A percentile compares a stretch with the other conserved stretches of the same genome.
phyloP scores from a whole-genome alignment of 352 stramenopile genomes.

The Globisporangium nagaii region DNA sequence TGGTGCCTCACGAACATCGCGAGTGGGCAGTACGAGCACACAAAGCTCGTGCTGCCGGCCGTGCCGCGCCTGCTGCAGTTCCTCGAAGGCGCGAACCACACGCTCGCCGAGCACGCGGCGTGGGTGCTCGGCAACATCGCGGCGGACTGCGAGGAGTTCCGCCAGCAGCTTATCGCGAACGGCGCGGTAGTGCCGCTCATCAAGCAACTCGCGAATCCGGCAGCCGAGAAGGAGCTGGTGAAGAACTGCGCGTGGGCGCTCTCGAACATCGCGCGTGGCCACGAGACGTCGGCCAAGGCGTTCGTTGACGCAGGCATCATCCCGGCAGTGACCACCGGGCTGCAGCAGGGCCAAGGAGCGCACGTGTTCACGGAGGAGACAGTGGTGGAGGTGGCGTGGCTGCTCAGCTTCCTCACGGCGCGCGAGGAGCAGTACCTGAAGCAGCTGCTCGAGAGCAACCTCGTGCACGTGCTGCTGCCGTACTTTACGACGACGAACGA shows the following conservation, averaged over 20 bases:
- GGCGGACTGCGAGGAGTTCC: conserved; percentile 79
- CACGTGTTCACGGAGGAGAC: conserved; percentile 40
- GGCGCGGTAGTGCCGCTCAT: conserved; percentile 48
- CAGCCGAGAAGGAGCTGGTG: conserved; percentile 26
- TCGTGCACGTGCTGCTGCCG: conserved; percentile 50
- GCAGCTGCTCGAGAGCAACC: conserved; percentile 50
- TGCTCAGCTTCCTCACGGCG: conserved; percentile 84
- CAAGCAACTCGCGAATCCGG: conserved; percentile 28
- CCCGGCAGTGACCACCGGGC: conserved; percentile 31
- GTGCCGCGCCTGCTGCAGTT: conserved; percentile 72
- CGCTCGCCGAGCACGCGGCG: conserved; percentile 67
- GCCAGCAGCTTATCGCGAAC: conserved; percentile 68
- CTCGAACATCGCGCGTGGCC: conserved; percentile 77
- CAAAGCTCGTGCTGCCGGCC: conserved; percentile 70
- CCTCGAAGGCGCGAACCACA: conserved; percentile 44
- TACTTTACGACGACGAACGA: conserved; percentile 59
- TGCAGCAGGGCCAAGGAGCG: conserved; percentile 22
- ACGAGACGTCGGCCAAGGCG: conserved; percentile 62
- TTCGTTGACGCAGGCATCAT: conserved; percentile 75
- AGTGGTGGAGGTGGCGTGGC: conserved; percentile 78
- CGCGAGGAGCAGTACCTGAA: conserved; percentile 68
- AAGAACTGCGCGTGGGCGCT: conserved; percentile 72
- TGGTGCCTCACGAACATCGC: conserved; percentile 85
- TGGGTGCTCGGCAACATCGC: conserved; percentile 86
- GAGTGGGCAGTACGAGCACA: conserved; percentile 80